Conservation (phyloP, 176 grass and related monocot species). For the Triticum urartu region DNA sequence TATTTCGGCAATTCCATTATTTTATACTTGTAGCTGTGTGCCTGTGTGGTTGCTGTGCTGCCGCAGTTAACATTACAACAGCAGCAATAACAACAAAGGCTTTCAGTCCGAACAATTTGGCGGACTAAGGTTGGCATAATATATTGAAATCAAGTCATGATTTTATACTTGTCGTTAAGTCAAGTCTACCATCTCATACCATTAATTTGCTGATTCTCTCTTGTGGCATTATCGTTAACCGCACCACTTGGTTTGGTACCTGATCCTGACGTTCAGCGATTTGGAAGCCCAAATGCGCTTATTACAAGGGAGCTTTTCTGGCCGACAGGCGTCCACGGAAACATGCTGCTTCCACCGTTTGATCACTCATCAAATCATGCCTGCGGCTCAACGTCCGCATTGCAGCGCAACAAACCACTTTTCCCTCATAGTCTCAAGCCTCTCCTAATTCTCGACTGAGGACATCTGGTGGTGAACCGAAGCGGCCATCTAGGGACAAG, state of each 20-base stretch:
- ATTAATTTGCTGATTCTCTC: not conserved
- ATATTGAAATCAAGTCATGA: too few species aligned
- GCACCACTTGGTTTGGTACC: too few species aligned
- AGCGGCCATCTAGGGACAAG: constrained; percentile 34
- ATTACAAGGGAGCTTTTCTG: not conserved
- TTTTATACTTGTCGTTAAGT: too few species aligned
- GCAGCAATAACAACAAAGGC: too few species aligned
- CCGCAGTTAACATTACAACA: too few species aligned
- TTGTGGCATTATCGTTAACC: not conserved
- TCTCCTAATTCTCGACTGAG: constrained; percentile 8
- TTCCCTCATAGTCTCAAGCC: not conserved
- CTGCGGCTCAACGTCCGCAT: not conserved
- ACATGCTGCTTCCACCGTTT: too few species aligned
- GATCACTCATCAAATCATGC: not conserved
- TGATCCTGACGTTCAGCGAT: not conserved
- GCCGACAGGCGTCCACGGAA: not conserved
- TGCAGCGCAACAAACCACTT: not conserved
- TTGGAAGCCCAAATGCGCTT: not conserved
- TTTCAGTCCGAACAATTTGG: too few species aligned
- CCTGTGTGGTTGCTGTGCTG: too few species aligned
- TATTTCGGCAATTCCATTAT: too few species aligned
- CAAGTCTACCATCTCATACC: too few species aligned
- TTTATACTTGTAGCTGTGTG: too few species aligned
- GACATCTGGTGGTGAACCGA: not conserved
- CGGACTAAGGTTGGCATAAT: too few species aligned